Conservation (phyloP, 768 basidiomycete species). For the Boletellus ananiceps region DNA sequence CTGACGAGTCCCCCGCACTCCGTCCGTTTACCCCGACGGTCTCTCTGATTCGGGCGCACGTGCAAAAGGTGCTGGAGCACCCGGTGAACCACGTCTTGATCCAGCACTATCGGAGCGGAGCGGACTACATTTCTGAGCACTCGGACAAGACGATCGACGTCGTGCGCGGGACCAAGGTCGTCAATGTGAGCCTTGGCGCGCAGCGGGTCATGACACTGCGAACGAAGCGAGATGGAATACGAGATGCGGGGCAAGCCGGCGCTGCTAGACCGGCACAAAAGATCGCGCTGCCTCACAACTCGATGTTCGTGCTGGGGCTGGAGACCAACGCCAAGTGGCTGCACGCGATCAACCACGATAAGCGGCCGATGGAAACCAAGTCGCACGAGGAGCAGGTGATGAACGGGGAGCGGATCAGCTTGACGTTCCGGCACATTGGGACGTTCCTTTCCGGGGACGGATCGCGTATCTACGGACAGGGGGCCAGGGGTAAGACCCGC, state of each 20-base stretch:
- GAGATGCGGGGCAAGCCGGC: conserved; percentile 14
- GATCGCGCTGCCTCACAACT: conserved; percentile 74
- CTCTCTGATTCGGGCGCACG: conserved; percentile 54
- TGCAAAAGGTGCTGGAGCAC: conserved; percentile 54
- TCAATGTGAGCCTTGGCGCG: conserved; percentile 79
- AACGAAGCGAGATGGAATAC: conserved; percentile 48
- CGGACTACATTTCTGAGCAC: conserved; percentile 82
- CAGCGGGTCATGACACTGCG: conserved; percentile 74
- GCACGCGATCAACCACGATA: conserved; percentile 74
- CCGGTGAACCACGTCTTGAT: conserved; percentile 83
- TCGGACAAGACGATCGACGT: conserved; percentile 86
- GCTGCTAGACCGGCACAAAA: conserved; percentile 47
- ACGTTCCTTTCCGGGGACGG: conserved; percentile 60
- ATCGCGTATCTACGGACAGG: conserved; percentile 65
- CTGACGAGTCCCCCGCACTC: conserved; percentile 71
- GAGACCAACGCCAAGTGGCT: conserved; percentile 72
- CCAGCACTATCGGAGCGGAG: conserved; percentile 73
- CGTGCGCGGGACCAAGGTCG: conserved; percentile 65
- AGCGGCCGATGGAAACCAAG: conserved; percentile 54
- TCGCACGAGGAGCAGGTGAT: conserved; percentile 48
- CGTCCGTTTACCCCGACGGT: conserved; percentile 67
- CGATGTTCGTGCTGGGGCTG: conserved; percentile 76
- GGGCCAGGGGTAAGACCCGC: conserved; percentile 58
- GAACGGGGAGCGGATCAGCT: conserved; percentile 66
- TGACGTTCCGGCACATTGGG: conserved; percentile 76